These are phyloP conservation scores for Aspergillus tanneri DNA, from an alignment of 2,329 filamentous ascomycete genomes.

Conservation along the genomic window DNA sequence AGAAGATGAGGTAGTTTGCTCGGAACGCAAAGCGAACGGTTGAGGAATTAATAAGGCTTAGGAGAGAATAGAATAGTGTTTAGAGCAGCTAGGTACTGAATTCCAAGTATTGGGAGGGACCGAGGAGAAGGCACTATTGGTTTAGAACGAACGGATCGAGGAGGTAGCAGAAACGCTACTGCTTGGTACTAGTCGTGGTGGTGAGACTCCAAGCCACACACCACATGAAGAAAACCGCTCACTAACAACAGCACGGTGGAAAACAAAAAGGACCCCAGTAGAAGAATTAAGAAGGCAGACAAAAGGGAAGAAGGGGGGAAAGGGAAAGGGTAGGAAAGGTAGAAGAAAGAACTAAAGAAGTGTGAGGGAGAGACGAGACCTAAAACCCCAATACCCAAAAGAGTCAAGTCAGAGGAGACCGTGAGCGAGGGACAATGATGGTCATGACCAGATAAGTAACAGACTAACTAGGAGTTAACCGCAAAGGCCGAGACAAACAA, in stretches of 20 bases:
- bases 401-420: conserved; percentile 12
- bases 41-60: background rate
- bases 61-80: background rate
- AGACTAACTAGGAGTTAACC: conserved; percentile 2
- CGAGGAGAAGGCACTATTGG: conserved; percentile 13
- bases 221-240: too few species aligned
- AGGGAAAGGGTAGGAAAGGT: conserved; percentile 16
- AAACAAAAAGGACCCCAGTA: conserved; percentile 13
- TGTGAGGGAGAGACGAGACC: conserved; percentile 6
- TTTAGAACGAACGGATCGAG: conserved; percentile 18
- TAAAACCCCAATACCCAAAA: conserved; percentile 10
- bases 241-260: too few species aligned
- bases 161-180: conserved; percentile 5
- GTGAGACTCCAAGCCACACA: conserved; percentile 16
- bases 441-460: background rate
- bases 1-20: too few species aligned
- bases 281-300: conserved; percentile 8
- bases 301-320: conserved; percentile 13
- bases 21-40: conserved; percentile 5
- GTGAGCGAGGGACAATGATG: conserved; percentile 20
- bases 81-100: background rate
- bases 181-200: conserved; percentile 8
- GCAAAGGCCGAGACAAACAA: conserved; percentile 20
- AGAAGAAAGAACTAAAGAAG: conserved; percentile 6
- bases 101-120: conserved; percentile 5